Base-by-base conservation (phyloP, 1,139 yeast genomes). In the Diutina neorugosa region DNA sequence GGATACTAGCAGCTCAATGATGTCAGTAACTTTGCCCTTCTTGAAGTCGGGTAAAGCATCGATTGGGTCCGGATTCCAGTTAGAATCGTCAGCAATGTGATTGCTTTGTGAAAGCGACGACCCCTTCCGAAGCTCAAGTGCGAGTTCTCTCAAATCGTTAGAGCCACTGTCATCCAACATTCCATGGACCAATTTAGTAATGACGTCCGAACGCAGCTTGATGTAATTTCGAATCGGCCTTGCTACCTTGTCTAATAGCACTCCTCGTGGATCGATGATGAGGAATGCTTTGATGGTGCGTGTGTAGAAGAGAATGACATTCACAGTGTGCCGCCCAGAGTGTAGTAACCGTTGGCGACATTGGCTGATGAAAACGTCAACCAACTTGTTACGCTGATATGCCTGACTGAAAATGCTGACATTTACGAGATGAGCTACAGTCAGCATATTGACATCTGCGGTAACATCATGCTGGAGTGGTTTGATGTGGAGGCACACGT, bases 21-120 rank as follows among this genome's bases (percentile, higher is more conserved):
- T 77, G 63, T 88, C 96, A 53, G 77, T 74, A 8, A 78, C 80
- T 53, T 75, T 74, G n/a, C 78, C 80, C 57, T 80, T 81, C 54
- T 80, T 77, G 65, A 89, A 88, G 64, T 90, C 96, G 0, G 96
- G 87, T 8, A 94, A 77, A 0, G 96, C 96, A 67, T 87, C 96
- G n/a, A 86, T 77, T 0, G 97, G 97, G 61, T 89, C 96, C 0
- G 98, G 98, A 7, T 68, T 69, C 98, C 98, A 91, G 34, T 25
- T 19, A 8, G 16, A 2, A 23, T 19, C 34, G 16, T 37, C 44
- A 14, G 18, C 18, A 2, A 11, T n/a, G 37, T 31, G 37, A 31
- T 14, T 31, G 37, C 4, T 31, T 31, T 31, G 37, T 11, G 12
- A 31, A 31, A n/a, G 6, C 5, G 37, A 31, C 6, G 12, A 4